A percentile compares a stretch with the other conserved stretches of the same genome.
Conservation (phyloP, 306 rosid genomes). For the Inga oerstediana region DNA sequence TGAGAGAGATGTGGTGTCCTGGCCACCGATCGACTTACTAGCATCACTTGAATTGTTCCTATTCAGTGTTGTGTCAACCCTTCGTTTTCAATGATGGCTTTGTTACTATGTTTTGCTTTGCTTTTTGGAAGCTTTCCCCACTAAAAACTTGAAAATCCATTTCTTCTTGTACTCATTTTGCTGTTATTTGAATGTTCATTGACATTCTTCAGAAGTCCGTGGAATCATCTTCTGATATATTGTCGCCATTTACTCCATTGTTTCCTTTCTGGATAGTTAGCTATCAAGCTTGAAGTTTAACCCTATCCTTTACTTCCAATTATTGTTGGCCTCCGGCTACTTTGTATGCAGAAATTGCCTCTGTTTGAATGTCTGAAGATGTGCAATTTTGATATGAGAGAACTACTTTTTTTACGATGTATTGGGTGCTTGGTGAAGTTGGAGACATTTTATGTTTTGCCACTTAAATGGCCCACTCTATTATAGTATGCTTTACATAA, state of each 20-base stretch:
- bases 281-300: slow-evolving; percentile 35
- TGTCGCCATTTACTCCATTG: slow-evolving; percentile 22
- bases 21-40: not conserved
- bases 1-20: slow-evolving; percentile 58
- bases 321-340: slow-evolving; percentile 33
- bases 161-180: no score
- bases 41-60: no score
- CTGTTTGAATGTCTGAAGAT: not conserved
- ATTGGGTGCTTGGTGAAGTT: slow-evolving; percentile 9
- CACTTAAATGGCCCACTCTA: slow-evolving; percentile 39
- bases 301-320: slow-evolving; percentile 37
- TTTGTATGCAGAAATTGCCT: slow-evolving; percentile 16
- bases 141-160: no score
- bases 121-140: no score
- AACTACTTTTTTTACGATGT: not conserved
- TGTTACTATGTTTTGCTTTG: no score
- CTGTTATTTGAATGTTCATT: slow-evolving; percentile 32
- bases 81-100: no score
- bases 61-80: no score
- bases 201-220: slow-evolving; percentile 53
- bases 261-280: slow-evolving; percentile 33
- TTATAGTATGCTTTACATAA: slow-evolving; percentile 11
- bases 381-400: not conserved
- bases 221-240: slow-evolving; percentile 27
- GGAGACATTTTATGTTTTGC: slow-evolving; percentile 34